phyloP scores from a whole-genome alignment of 805 yeast species.

The Debaryomyces hansenii region DNA sequence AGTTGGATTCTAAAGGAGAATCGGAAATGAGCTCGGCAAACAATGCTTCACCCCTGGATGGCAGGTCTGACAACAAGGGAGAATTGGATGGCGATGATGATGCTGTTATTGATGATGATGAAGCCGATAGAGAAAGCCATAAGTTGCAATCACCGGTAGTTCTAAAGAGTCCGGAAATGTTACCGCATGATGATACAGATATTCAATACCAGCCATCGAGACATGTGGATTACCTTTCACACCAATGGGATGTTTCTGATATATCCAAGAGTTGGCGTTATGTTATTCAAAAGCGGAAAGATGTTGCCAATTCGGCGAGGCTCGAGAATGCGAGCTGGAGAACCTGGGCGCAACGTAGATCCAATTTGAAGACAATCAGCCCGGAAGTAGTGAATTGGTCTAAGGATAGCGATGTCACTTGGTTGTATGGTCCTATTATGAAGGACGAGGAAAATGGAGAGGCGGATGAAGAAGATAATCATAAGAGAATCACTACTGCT shows the following conservation, averaged over 20 bases:
- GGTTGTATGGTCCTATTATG: conserved; percentile 92
- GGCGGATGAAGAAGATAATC: conserved; percentile 17
- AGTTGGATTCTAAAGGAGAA: neutral
- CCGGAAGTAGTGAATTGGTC: conserved; percentile 96
- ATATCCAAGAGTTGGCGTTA: conserved; percentile 96
- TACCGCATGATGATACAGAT: conserved; percentile 84
- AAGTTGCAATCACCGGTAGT: conserved; percentile 6
- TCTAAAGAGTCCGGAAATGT: conserved; percentile 30
- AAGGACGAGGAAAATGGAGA: conserved; percentile 38
- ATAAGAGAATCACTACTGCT: conserved; percentile 28
- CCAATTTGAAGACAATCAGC: conserved; percentile 69
- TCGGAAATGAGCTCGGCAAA: neutral
- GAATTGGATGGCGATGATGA: neutral
- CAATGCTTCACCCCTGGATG: neutral
- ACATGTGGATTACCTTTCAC: conserved; percentile 94
- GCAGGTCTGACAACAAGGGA: neutral
- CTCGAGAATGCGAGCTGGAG: conserved; percentile 77
- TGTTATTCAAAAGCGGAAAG: conserved; percentile 77
- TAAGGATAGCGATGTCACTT: conserved; percentile 94
- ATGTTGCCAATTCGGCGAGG: conserved; percentile 62
- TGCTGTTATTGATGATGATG: conserved; percentile 1
- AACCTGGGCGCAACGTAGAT: conserved; percentile 86
- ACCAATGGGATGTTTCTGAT: conserved; percentile 93
- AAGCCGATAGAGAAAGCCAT: conserved; percentile 1
- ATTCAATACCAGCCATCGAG: conserved; percentile 76